Base-by-base conservation (phyloP, 352 stramenopile species). In the Globisporangium carolinianum region DNA sequence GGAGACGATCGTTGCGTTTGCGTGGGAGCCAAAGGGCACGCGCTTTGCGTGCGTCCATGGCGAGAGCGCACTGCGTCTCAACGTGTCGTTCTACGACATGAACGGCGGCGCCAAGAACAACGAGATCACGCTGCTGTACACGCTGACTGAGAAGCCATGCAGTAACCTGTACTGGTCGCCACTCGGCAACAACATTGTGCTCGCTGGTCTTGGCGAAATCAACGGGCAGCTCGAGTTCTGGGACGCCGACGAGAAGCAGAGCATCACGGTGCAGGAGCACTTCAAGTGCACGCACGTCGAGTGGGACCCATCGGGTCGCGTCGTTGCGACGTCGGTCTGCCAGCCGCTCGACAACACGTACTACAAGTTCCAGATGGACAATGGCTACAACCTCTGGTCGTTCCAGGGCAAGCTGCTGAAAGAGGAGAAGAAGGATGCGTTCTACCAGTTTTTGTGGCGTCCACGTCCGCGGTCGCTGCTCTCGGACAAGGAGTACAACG, bases 331-430 rank as follows among this genome's bases (percentile, higher is more conserved):
- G 47, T 89, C 91, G 17, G 96, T 99, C 51, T 97, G 90, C 55
- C 97, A 99, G 72, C 91, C 95, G 10, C 84, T 99, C 47, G 92
- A 97, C 62, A 94, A 92, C 70, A 88, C 82, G 71, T 92, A 94
- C 75, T 98, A 98, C 79, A 98, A 98, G 76, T 97, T 97, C 75
- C 91, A 96, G 55, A 98, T 99, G 91, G 97, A 99, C 83, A 99
- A 99, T 64, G 97, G 97, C 53, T 99, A 97, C 79, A 98, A 94
- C 59, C 69, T 98, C 18, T 98, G 95, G 95, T 97, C 87, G 45
- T 99, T 99, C 86, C 97, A 99, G 77, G 97, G 97, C 24, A 97
- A 96, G 67, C 82, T 97, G 62, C 72, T 98, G 0, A 74, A 86
- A 45, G 91, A 98, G 65, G 83, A 97, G 67, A 97, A 96, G 61